These are phyloP conservation scores for Pneumocystis sp. DNA, from an alignment of 1,139 yeast genomes.

Conservation along the genomic window DNA sequence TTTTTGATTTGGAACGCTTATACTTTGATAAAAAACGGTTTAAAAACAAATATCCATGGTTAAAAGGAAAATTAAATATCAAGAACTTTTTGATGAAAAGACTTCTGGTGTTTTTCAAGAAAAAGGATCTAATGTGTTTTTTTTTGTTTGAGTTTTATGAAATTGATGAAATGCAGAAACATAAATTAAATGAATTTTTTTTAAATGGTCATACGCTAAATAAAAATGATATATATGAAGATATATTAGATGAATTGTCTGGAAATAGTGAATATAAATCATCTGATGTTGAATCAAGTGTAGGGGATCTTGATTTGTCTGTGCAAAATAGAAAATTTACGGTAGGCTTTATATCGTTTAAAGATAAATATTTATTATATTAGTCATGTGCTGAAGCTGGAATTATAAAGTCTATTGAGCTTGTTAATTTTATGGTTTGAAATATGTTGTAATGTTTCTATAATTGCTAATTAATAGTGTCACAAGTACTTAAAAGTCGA, in stretches of 20 bases:
- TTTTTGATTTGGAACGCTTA: neutral
- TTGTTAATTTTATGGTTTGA: slow-evolving; percentile 2
- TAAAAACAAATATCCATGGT: neutral
- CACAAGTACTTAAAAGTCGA: slow-evolving; percentile 64
- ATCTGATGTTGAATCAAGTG: neutral
- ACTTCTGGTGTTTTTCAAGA: neutral
- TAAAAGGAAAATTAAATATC: neutral
- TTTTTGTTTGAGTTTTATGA: neutral
- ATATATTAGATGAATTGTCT: neutral
- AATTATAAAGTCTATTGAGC: neutral
- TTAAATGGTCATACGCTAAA: neutral
- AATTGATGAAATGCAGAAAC: neutral
- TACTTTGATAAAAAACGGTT: neutral
- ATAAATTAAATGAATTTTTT: neutral
- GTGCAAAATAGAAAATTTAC: neutral
- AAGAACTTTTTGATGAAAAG: neutral
- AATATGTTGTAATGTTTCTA: neutral
- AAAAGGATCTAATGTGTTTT: neutral
- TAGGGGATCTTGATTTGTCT: neutral
- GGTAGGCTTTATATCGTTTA: neutral
- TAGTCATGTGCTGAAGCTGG: neutral
- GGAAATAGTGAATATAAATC: neutral
- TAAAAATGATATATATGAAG: neutral
- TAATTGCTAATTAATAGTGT: slow-evolving; percentile 22
- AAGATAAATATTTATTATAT: neutral